A percentile compares a stretch with the other conserved stretches of the same genome.
Conservation (phyloP, 164 flowering plant species). For the Paratinospora sagittata region DNA sequence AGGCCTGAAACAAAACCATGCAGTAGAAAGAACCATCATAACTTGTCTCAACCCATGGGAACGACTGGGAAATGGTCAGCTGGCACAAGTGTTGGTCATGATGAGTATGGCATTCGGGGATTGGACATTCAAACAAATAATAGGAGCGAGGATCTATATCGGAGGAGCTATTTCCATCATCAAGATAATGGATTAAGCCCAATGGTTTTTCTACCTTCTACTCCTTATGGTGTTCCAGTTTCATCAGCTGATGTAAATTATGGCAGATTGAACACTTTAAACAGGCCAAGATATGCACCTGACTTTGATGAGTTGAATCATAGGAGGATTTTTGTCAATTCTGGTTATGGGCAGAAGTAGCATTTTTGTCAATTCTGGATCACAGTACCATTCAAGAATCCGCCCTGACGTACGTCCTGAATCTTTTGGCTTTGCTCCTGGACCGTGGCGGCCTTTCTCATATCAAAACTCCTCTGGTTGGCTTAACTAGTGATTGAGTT, state of each 20-base stretch:
- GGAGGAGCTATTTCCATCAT: constrained; percentile 19
- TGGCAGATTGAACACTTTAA: constrained; percentile 24
- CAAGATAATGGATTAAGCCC: too few species aligned
- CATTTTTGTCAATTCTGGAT: constrained; percentile 1
- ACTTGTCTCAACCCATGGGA: background rate
- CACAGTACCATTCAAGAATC: too few species aligned
- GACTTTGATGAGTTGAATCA: constrained; percentile 45
- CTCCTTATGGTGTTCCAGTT: too few species aligned
- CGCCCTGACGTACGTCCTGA: too few species aligned
- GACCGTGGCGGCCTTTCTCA: constrained; percentile 24
- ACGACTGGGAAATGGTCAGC: background rate
- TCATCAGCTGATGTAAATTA: constrained; percentile 19
- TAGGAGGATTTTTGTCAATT: constrained; percentile 18
- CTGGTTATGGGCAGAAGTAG: constrained; percentile 11
- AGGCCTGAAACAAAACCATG: background rate
- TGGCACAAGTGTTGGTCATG: too few species aligned
- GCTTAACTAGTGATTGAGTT: constrained; percentile 28
- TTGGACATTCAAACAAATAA: too few species aligned
- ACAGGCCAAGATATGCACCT: constrained; percentile 47
- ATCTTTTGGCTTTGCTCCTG: too few species aligned
- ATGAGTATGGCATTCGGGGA: too few species aligned
- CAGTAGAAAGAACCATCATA: background rate
- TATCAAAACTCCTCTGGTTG: constrained; percentile 43
- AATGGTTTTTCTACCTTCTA: too few species aligned
- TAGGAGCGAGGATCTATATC: constrained; percentile 3